These are phyloP conservation scores for Lignosus rhinocerotis DNA, from an alignment of 1,284 basidiomycete genomes.

Conservation along the genomic window DNA sequence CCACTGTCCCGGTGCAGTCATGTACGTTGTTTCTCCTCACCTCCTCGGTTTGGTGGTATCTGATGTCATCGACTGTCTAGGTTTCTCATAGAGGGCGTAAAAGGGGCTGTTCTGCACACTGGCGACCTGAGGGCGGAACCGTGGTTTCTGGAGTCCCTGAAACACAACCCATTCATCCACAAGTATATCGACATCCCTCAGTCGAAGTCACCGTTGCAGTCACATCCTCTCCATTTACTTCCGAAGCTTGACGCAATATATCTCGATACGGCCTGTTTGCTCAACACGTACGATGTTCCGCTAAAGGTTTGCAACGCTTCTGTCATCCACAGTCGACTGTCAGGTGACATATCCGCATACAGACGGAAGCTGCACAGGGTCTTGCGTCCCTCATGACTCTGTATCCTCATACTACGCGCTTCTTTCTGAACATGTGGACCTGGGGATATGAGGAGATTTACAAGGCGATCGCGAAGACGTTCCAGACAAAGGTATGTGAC, in stretches of 20 bases:
- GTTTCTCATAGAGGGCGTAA: constrained; percentile 82
- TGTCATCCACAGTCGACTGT: neutral
- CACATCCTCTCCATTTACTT: constrained; percentile 16
- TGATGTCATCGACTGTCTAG: constrained; percentile 41
- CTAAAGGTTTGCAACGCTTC: constrained; percentile 56
- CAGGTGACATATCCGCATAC: neutral
- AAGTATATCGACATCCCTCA: constrained; percentile 52
- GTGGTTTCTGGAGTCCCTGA: constrained; percentile 70
- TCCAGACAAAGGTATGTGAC: constrained; percentile 54
- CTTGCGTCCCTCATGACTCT: constrained; percentile 68
- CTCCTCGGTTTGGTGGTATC: neutral
- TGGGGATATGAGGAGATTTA: constrained; percentile 90
- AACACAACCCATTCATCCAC: constrained; percentile 68
- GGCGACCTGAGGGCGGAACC: constrained; percentile 90
- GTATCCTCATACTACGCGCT: constrained; percentile 67
- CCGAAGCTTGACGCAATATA: constrained; percentile 79
- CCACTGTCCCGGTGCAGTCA: constrained; percentile 91
- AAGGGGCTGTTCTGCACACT: constrained; percentile 82
- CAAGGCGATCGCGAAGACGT: constrained; percentile 68
- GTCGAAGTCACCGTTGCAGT: neutral
- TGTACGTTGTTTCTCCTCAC: constrained; percentile 54
- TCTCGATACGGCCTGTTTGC: constrained; percentile 78
- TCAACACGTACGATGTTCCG: constrained; percentile 64
- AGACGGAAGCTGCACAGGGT: constrained; percentile 70
- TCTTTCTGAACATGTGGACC: constrained; percentile 93